phyloP scores from a whole-genome alignment of 208 protist species.

The Paratrypanosoma confusum region DNA sequence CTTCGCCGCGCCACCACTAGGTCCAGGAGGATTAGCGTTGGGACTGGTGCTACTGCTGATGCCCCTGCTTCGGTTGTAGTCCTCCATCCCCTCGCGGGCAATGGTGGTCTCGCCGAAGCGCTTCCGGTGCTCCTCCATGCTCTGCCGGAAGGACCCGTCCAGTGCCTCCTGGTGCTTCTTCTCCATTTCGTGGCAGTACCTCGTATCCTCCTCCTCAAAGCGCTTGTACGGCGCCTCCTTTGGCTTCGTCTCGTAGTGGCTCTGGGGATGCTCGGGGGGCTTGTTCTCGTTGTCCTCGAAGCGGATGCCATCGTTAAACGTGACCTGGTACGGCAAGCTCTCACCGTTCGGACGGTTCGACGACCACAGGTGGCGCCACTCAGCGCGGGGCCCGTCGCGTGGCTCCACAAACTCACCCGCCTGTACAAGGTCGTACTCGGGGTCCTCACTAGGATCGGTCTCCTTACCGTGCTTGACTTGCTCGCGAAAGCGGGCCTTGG shows the following conservation, averaged over 20 bases:
- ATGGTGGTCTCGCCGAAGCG: conserved; percentile 23
- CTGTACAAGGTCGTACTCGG: conserved; percentile 80
- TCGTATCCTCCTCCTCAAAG: conserved; percentile 51
- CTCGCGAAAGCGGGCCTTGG: conserved; percentile 73
- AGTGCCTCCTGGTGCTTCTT: conserved; percentile 17
- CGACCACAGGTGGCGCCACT: conserved; percentile 85
- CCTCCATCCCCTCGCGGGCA: no score
- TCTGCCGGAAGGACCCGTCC: conserved; percentile 48
- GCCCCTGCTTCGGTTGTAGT: no score
- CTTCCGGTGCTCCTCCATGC: conserved; percentile 51
- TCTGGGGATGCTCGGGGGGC: conserved; percentile 67
- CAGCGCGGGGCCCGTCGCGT: conserved; percentile 72
- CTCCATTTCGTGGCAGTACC: conserved; percentile 21
- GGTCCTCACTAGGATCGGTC: conserved; percentile 80
- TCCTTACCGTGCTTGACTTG: conserved; percentile 71
- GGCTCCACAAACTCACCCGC: conserved; percentile 83
- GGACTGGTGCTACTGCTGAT: no score
- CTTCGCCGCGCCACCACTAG: no score
- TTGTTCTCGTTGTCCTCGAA: conserved; percentile 79
- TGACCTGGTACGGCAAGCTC: conserved; percentile 63
- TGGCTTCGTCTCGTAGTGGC: conserved; percentile 73
- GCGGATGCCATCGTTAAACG: conserved; percentile 81
- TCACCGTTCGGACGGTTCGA: conserved; percentile 52
- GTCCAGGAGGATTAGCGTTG: no score
- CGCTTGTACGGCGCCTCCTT: conserved; percentile 69